Base-by-base conservation (phyloP, 2,329 filamentous ascomycete species). In the Chalaropsis ovoidea region DNA sequence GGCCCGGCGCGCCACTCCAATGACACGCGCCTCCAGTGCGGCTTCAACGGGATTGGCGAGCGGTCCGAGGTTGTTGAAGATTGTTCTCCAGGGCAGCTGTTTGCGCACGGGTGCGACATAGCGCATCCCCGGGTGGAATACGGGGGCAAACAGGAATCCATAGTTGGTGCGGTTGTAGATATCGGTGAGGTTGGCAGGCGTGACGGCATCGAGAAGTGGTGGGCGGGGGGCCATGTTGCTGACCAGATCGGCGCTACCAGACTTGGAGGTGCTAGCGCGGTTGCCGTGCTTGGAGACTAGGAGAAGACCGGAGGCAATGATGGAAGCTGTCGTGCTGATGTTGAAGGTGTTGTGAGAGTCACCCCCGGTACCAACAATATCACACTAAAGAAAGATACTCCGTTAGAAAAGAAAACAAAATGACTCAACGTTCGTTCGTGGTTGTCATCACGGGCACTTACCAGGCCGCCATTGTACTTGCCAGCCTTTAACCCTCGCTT, bases 321-420 rank as follows among this genome's bases (percentile, higher is more conserved):
- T 96, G 19, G 91, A 96, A 1, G 94, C 85, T 6, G 94, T 96
- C 3, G 94, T 99, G 71, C 88, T 94, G 74, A 99, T 93, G 76
- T 99, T 99, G 84, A 96, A 99, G 42, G 94, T 99, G 75, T 95
- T 90, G 80, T 97, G 92, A 22, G 88, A 87, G 78, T 99, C 94
- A 72, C 94, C 94, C 70, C 94, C 94, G 7, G 94, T 99, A 70
- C 94, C 94, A 67, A 99, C 94, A 74, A 99, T 97, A 75, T 99
- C 94, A 74, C 92, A 86, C 79, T 85, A 54, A 5, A 39, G 27
- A 58, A 35, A 65, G 41, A 42, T n/a, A 11, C 24, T 45, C 1
- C 35, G 67, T 68, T 68, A 68, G 65, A 27, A 43, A 4, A 22
- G 24, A 31, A 22, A 10, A 42, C 13, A 13, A 31, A 27, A 45